A percentile compares a stretch with the other conserved stretches of the same genome.
phyloP scores from a whole-genome alignment of 306 rosid species.

The Dicorynia guianensis region DNA sequence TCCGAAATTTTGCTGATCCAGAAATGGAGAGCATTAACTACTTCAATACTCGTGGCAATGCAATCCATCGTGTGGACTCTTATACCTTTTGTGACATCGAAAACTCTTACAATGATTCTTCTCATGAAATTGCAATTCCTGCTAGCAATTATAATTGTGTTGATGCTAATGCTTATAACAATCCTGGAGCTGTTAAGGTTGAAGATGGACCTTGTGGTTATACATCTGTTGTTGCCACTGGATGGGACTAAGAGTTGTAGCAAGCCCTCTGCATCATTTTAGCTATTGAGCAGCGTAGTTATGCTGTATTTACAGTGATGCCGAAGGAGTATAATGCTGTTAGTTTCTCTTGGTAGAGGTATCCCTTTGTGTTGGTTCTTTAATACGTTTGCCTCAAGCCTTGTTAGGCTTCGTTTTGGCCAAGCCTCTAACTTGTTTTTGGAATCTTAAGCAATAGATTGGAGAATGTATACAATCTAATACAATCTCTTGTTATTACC shows the following conservation, averaged over 20 bases:
- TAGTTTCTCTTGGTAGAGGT: not conserved
- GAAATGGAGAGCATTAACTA: constrained; percentile 36
- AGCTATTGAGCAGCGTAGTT: constrained; percentile 4
- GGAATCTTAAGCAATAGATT: not conserved
- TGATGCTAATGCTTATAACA: constrained; percentile 22
- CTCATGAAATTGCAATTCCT: constrained; percentile 6
- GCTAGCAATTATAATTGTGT: constrained; percentile 7
- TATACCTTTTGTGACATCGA: constrained; percentile 20
- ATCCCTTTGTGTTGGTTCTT: not conserved
- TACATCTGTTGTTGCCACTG: constrained; percentile 52
- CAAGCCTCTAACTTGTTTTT: not conserved
- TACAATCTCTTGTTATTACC: no score
- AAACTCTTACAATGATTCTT: constrained; percentile 24
- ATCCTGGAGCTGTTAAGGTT: constrained; percentile 31
- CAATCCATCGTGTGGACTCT: not conserved
- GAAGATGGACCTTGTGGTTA: constrained; percentile 40
- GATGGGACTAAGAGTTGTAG: constrained; percentile 61
- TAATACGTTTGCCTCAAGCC: not conserved
- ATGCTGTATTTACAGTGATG: constrained; percentile 20
- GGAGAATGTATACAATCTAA: not conserved
- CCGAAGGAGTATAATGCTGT: not conserved
- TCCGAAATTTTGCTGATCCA: constrained; percentile 40
- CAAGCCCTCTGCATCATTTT: constrained; percentile 22
- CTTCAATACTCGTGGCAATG: constrained; percentile 40
- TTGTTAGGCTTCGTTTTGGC: not conserved